A percentile compares a stretch with the other conserved stretches of the same genome.
Evolutionary conservation across 2,329 filamentous ascomycete species (phyloP).

Genomic region (Aspergillus arachidicola): DNA sequence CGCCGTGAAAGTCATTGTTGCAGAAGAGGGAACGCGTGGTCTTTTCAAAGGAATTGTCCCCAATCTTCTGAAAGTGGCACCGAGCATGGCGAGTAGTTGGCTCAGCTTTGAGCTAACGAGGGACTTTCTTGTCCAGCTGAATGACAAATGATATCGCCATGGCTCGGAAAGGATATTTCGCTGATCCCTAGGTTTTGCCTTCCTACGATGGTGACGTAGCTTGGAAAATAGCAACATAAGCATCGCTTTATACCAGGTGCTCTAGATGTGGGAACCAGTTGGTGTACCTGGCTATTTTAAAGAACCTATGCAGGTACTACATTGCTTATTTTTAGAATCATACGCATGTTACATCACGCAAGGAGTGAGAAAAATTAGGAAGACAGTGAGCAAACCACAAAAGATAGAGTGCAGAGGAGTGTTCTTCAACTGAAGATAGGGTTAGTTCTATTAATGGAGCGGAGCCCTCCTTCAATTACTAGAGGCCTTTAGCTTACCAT

Average conservation of each 20-base stretch:
- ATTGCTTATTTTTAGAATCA: neutral
- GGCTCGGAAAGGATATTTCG: neutral
- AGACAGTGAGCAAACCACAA: neutral
- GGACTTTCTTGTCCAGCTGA: conserved; percentile 73
- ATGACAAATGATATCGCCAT: conserved; percentile 24
- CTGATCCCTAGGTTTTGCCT: neutral
- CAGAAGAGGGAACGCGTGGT: conserved; percentile 79
- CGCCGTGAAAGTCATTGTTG: conserved; percentile 77
- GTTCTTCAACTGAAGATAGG: neutral
- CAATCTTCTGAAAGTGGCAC: conserved; percentile 94
- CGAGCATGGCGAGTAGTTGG: conserved; percentile 98
- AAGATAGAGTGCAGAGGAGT: neutral
- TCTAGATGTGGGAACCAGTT: neutral
- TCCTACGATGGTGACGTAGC: neutral
- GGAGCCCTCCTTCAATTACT: neutral
- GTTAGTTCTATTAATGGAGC: neutral
- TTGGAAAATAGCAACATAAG: neutral
- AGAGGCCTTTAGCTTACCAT: neutral
- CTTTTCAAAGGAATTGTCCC: conserved; percentile 96
- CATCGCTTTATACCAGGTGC: neutral
- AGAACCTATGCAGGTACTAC: neutral
- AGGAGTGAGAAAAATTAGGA: neutral
- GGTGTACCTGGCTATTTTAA: neutral
- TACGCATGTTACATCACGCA: neutral
- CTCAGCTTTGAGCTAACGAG: conserved; percentile 93